A percentile compares a stretch with the other conserved stretches of the same genome.
Conservation (phyloP, 495 filamentous ascomycete species). For the Rhizodiscina lignyota region DNA sequence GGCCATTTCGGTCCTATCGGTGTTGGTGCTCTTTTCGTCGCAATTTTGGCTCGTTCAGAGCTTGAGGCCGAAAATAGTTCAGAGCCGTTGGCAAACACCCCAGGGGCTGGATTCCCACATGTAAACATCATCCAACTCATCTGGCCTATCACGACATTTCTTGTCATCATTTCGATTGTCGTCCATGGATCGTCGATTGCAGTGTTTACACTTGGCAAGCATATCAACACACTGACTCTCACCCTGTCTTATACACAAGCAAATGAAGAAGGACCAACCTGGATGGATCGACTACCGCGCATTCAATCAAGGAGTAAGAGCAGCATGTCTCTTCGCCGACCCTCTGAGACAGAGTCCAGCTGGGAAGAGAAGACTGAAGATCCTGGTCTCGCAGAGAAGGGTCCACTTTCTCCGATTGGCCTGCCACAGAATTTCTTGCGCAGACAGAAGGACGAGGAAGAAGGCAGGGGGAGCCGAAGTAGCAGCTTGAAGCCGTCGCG, state of each 20-base stretch:
- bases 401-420: slow-evolving; percentile 60
- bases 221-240: slow-evolving; percentile 89
- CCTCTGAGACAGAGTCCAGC: slow-evolving; percentile 36
- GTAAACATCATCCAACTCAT: slow-evolving; percentile 64
- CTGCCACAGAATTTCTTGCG: slow-evolving; percentile 64
- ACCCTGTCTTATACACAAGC: slow-evolving; percentile 90
- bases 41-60: slow-evolving; percentile 80
- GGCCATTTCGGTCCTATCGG: slow-evolving; percentile 98
- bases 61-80: slow-evolving; percentile 57
- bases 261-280: slow-evolving; percentile 74
- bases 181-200: slow-evolving; percentile 97
- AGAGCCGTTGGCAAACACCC: slow-evolving; percentile 43
- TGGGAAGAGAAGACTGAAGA: slow-evolving; percentile 44
- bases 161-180: slow-evolving; percentile 86
- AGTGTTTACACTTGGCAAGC: slow-evolving; percentile 95
- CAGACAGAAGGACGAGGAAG: slow-evolving; percentile 63
- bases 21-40: slow-evolving; percentile 91
- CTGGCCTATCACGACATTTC: slow-evolving; percentile 91
- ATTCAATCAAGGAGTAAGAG: slow-evolving; percentile 69
- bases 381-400: slow-evolving; percentile 64
- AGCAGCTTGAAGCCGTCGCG: slow-evolving; percentile 44
- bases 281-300: slow-evolving; percentile 88
- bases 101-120: slow-evolving; percentile 31
- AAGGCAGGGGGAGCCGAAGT: slow-evolving; percentile 33
- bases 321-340: slow-evolving; percentile 65